Evolutionary conservation across 805 yeast species (phyloP).

Genomic region (Candida coquimbonensis): DNA sequence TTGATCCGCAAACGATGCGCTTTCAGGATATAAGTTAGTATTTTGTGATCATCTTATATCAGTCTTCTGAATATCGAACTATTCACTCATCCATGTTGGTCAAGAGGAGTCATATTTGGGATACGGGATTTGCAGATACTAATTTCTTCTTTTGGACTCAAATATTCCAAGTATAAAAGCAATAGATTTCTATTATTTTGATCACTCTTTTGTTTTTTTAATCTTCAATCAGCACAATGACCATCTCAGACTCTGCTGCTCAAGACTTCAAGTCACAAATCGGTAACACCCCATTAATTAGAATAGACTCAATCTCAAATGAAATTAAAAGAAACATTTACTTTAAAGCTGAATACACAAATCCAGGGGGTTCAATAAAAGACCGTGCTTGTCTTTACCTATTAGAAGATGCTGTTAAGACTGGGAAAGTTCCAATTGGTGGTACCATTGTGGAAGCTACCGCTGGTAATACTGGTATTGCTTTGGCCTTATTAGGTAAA

Average conservation of each 20-base stretch:
- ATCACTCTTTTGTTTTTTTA: background rate
- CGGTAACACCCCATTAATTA: constrained; percentile 71
- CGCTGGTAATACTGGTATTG: constrained; percentile 81
- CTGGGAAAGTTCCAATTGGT: constrained; percentile 50
- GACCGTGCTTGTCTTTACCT: constrained; percentile 74
- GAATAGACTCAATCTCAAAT: constrained; percentile 50
- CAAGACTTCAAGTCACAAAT: constrained; percentile 19
- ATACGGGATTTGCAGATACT: too few species aligned
- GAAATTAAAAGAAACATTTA: constrained; percentile 65
- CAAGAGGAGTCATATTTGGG: too few species aligned
- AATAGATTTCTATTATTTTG: too few species aligned
- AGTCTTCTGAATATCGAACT: too few species aligned
- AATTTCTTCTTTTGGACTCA: too few species aligned
- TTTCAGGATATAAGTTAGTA: too few species aligned
- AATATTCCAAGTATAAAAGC: too few species aligned
- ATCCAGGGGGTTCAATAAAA: constrained; percentile 83
- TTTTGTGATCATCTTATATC: too few species aligned
- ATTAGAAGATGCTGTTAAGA: constrained; percentile 48
- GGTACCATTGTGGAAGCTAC: constrained; percentile 78
- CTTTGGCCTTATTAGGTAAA: constrained; percentile 60
- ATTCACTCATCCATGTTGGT: too few species aligned
- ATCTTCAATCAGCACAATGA: background rate
- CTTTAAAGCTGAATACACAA: constrained; percentile 65
- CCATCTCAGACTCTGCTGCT: background rate
- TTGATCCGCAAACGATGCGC: too few species aligned